phyloP scores from a whole-genome alignment of 75 land plant species.

The Sequoiadendron giganteum region DNA sequence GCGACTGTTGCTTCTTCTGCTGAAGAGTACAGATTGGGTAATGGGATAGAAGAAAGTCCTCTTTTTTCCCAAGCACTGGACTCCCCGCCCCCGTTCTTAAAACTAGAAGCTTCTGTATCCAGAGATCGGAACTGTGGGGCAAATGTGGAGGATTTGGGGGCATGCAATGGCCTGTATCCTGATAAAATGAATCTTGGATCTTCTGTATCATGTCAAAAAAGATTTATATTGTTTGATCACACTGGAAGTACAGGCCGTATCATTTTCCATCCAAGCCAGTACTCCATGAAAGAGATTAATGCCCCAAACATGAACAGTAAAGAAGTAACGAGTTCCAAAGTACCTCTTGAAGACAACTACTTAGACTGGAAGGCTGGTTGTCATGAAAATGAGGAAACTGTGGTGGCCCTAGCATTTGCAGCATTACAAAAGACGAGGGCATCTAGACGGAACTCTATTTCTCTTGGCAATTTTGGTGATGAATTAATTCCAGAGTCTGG shows the following conservation, averaged over 20 bases:
- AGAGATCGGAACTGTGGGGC: neutral
- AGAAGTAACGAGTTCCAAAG: neutral
- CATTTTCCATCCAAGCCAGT: slow-evolving; percentile 24
- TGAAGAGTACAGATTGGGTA: neutral
- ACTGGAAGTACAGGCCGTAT: slow-evolving; percentile 41
- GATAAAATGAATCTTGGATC: neutral
- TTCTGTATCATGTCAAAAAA: slow-evolving; percentile 19
- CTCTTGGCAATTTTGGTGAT: slow-evolving; percentile 10
- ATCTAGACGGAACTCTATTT: neutral
- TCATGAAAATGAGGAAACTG: neutral
- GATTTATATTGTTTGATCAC: slow-evolving; percentile 50
- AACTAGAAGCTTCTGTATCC: neutral
- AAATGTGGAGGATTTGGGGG: neutral
- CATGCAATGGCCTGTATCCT: neutral
- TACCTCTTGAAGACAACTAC: neutral
- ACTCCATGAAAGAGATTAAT: neutral
- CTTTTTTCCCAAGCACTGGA: neutral
- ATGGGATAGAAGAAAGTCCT: neutral
- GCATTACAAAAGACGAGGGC: neutral
- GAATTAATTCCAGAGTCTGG: neutral
- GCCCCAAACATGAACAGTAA: neutral
- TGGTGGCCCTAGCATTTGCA: neutral
- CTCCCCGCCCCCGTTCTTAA: neutral
- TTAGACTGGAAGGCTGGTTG: neutral
- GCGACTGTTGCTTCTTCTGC: neutral